These are phyloP conservation scores for Apiotrichum gamsii DNA, from an alignment of 1,284 basidiomycete species.

Conservation along the genomic window DNA sequence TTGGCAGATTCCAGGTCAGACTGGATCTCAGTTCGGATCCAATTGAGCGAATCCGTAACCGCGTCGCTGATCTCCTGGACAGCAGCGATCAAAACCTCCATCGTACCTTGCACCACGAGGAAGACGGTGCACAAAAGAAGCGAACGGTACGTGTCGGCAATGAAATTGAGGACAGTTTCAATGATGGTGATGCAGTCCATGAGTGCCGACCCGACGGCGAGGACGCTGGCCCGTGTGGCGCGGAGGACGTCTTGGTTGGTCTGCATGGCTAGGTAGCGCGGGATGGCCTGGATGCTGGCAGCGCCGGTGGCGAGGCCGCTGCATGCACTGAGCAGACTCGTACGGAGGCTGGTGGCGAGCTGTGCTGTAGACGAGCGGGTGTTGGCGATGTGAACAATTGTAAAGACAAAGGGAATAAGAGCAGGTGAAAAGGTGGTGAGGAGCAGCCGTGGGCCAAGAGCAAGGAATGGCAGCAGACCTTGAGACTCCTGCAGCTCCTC, in stretches of 20 bases:
- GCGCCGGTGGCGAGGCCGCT: conserved; percentile 74
- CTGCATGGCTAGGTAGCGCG: conserved; percentile 75
- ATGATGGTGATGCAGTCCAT: conserved; percentile 63
- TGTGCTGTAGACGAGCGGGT: conserved; percentile 59
- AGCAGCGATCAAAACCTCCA: conserved; percentile 72
- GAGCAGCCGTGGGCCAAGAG: conserved; percentile 71
- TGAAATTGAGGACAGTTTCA: conserved; percentile 82
- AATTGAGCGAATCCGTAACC: conserved; percentile 57
- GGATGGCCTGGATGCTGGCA: conserved; percentile 72
- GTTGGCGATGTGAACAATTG: conserved; percentile 70
- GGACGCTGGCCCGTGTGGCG: conserved; percentile 69
- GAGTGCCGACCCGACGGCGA: conserved; percentile 66
- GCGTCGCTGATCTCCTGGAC: conserved; percentile 70
- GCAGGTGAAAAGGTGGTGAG: conserved; percentile 63
- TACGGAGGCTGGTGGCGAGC: conserved; percentile 65
- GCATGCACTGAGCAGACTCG: conserved; percentile 68
- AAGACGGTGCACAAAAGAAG: conserved; percentile 89
- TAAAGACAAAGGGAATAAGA: conserved; percentile 76
- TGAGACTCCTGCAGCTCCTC: background rate
- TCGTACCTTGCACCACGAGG: conserved; percentile 72
- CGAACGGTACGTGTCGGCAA: conserved; percentile 84
- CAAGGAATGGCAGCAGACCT: conserved; percentile 60
- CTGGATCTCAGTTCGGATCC: conserved; percentile 63
- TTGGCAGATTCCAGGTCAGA: conserved; percentile 64
- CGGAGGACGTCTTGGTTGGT: conserved; percentile 72